These are phyloP conservation scores for Gamsiella multidivaricata DNA, from an alignment of 192 early-diverging fungal species.

Conservation along the genomic window DNA sequence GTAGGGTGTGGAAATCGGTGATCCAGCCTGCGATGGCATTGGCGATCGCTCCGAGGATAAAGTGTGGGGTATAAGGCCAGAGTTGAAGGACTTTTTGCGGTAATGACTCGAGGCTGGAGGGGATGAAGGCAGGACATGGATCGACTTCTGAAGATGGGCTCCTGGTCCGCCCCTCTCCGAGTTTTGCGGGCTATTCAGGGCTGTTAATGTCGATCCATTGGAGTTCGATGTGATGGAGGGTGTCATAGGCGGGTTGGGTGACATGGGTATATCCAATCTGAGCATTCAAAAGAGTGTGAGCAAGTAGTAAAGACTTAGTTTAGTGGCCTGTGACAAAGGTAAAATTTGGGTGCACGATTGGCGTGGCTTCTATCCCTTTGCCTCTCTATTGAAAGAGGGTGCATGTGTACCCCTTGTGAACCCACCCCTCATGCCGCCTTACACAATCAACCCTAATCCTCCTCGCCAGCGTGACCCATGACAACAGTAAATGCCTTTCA, in stretches of 20 bases:
- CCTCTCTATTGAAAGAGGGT: not conserved
- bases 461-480: not conserved
- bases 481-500: not conserved
- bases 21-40: conserved; percentile 6
- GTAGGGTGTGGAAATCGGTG: conserved; percentile 28
- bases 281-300: not conserved
- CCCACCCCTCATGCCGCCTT: not conserved
- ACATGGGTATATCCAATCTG: conserved; percentile 51
- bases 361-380: not conserved
- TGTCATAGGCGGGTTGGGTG: conserved; percentile 38
- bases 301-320: too few species aligned
- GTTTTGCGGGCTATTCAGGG: conserved; percentile 17
- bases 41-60: conserved; percentile 21
- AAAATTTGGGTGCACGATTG: too few species aligned
- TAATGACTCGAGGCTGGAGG: conserved; percentile 13
- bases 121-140: not conserved
- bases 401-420: conserved; percentile 6
- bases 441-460: conserved; percentile 3
- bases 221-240: conserved; percentile 29
- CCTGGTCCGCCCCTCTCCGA: conserved; percentile 38
- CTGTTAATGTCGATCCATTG: conserved; percentile 31
- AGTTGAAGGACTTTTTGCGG: conserved; percentile 46
- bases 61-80: conserved; percentile 15
- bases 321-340: too few species aligned
- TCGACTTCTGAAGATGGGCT: conserved; percentile 8